Evolutionary conservation across 1,284 basidiomycete species (phyloP).

Genomic region (Hemileia vastatrix): DNA sequence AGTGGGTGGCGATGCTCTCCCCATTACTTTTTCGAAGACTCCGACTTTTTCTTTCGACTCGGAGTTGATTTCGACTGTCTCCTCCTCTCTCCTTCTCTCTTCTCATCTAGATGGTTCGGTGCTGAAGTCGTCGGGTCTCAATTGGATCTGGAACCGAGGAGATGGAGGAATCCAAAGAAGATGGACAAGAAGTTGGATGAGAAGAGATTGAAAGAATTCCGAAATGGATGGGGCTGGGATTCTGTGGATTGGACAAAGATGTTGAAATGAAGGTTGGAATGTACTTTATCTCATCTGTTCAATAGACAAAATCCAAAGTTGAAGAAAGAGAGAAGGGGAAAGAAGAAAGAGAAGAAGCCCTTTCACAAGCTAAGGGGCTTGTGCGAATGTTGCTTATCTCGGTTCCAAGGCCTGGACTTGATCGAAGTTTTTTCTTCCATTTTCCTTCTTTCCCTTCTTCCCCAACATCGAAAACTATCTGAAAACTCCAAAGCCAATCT

Average conservation of each 20-base stretch:
- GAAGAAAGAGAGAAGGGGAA: no score
- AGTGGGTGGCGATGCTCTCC: neutral
- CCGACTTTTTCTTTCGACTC: neutral
- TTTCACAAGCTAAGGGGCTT: no score
- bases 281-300: no score
- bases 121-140: constrained; percentile 87
- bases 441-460: no score
- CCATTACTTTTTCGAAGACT: neutral
- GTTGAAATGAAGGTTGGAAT: constrained; percentile 14
- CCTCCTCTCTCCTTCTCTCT: neutral
- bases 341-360: no score
- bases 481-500: no score
- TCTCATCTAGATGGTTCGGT: constrained; percentile 76
- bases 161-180: constrained; percentile 68
- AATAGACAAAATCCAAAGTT: no score
- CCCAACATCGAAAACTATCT: no score
- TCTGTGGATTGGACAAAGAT: neutral
- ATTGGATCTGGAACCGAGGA: constrained; percentile 72
- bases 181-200: constrained; percentile 53
- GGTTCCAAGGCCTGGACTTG: no score
- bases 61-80: neutral
- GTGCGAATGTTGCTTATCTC: no score
- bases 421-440: no score
- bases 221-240: constrained; percentile 48
- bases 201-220: constrained; percentile 49